Percentiles rank a stretch among this genome's conserved stretches.
Evolutionary conservation across 2,329 filamentous ascomycete genomes (phyloP).

Genomic region (Colletotrichum somersetense): DNA sequence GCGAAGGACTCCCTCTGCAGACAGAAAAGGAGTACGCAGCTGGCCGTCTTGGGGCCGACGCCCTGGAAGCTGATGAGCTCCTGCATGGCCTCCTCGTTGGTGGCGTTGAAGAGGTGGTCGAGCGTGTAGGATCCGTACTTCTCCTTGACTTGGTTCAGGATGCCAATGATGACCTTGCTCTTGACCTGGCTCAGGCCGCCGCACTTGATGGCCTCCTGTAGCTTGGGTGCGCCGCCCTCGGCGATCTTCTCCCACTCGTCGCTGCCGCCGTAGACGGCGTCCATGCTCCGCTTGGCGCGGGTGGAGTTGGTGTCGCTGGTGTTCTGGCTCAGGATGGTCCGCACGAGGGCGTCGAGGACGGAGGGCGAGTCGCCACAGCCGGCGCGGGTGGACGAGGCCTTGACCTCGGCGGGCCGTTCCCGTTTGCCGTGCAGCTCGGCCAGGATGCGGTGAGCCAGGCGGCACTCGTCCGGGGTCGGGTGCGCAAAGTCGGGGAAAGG

Average conservation of each 20-base stretch:
- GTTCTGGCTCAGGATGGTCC: constrained; percentile 66
- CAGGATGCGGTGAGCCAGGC: constrained; percentile 75
- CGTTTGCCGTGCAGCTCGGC: constrained; percentile 74
- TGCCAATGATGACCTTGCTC: constrained; percentile 77
- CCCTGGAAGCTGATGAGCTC: constrained; percentile 64
- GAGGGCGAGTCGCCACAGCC: constrained; percentile 68
- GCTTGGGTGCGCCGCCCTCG: constrained; percentile 53
- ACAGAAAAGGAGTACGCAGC: constrained; percentile 66
- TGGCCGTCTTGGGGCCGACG: constrained; percentile 67
- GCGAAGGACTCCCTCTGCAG: constrained; percentile 62
- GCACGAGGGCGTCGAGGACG: constrained; percentile 65
- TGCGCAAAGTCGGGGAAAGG: constrained; percentile 77
- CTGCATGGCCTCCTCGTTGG: constrained; percentile 61
- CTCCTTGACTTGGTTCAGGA: constrained; percentile 73
- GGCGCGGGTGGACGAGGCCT: constrained; percentile 72
- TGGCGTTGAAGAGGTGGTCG: constrained; percentile 60
- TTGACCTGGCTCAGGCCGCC: constrained; percentile 81
- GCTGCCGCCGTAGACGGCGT: constrained; percentile 57
- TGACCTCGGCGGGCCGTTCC: constrained; percentile 69
- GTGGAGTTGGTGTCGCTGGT: constrained; percentile 68
- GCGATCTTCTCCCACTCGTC: constrained; percentile 59
- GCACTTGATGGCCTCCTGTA: constrained; percentile 73
- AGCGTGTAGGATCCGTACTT: constrained; percentile 59
- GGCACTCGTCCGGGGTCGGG: constrained; percentile 77
- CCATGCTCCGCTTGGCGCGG: constrained; percentile 67